phyloP scores from a whole-genome alignment of 768 basidiomycete species.

The Leucogyrophana mollusca region DNA sequence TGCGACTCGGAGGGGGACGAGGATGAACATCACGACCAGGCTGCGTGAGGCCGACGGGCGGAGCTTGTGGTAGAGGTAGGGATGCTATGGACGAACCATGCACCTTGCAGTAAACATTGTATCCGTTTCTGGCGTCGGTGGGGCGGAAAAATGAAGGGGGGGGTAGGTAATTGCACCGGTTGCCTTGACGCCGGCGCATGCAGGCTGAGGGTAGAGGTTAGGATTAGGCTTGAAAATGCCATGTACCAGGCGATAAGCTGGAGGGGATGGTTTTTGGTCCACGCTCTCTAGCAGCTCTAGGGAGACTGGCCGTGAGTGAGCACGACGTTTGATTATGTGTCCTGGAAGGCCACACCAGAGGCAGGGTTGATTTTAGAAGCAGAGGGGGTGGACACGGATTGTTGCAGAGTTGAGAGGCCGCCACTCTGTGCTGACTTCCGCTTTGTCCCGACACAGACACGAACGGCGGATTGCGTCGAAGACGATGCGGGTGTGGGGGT shows the following conservation, averaged over 20 bases:
- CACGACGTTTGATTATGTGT: constrained; percentile 72
- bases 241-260: constrained; percentile 28
- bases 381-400: constrained; percentile 41
- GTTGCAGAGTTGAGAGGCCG: constrained; percentile 52
- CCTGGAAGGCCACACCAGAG: constrained; percentile 43
- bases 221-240: constrained; percentile 2
- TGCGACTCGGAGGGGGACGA: constrained; percentile 77
- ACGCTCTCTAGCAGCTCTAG: constrained; percentile 58
- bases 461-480: constrained; percentile 21
- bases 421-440: constrained; percentile 53
- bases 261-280: constrained; percentile 42
- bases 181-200: constrained; percentile 5
- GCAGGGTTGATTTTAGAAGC: constrained; percentile 29
- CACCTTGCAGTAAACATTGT: too few species aligned
- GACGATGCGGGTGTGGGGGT: constrained; percentile 5
- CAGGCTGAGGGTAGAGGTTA: background rate
- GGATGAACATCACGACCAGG: constrained; percentile 74
- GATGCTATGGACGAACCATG: too few species aligned
- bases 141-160: constrained; percentile 41
- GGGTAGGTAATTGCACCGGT: constrained; percentile 24
- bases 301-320: constrained; percentile 70
- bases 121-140: too few species aligned
- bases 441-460: constrained; percentile 54
- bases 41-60: too few species aligned
- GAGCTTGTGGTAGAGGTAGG: too few species aligned